Conservation (phyloP, 805 yeast genomes). For the Yamadazyma kitorensis region DNA sequence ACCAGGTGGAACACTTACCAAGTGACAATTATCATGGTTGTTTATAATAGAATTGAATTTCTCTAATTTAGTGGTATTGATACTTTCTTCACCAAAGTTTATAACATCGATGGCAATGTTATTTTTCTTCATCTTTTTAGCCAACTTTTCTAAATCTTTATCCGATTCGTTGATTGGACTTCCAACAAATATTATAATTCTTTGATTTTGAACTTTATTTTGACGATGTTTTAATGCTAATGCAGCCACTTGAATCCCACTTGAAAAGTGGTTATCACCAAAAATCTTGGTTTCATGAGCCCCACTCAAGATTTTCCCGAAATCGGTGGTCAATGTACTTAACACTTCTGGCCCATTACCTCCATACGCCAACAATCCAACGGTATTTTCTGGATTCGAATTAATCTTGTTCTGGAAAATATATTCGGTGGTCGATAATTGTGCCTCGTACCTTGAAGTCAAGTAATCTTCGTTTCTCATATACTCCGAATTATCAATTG, state of each 20-base stretch:
- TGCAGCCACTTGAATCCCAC: slow-evolving; percentile 88
- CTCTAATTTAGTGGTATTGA: slow-evolving; percentile 75
- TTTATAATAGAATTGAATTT: slow-evolving; percentile 73
- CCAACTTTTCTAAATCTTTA: slow-evolving; percentile 75
- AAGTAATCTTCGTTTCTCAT: slow-evolving; percentile 94
- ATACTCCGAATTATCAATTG: slow-evolving; percentile 93
- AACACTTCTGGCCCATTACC: slow-evolving; percentile 84
- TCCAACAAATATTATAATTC: slow-evolving; percentile 87
- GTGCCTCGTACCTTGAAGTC: slow-evolving; percentile 87
- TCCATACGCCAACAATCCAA: slow-evolving; percentile 85
- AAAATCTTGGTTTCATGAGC: slow-evolving; percentile 72
- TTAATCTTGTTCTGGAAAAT: slow-evolving; percentile 83
- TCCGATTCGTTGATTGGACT: slow-evolving; percentile 72
- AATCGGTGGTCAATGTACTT: slow-evolving; percentile 82
- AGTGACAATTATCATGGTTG: slow-evolving; percentile 73
- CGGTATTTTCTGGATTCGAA: slow-evolving; percentile 91
- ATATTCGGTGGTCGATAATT: slow-evolving; percentile 82
- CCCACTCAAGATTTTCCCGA: slow-evolving; percentile 81
- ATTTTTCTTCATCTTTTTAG: slow-evolving; percentile 91
- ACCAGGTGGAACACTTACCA: slow-evolving; percentile 86
- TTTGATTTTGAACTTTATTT: slow-evolving; percentile 86
- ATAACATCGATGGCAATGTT: slow-evolving; percentile 85
- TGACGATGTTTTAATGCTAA: slow-evolving; percentile 94
- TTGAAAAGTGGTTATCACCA: slow-evolving; percentile 66
- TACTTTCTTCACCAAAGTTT: slow-evolving; percentile 85